These are phyloP conservation scores for Ciborinia camelliae DNA, from an alignment of 2,329 filamentous ascomycete species.

Conservation along the genomic window DNA sequence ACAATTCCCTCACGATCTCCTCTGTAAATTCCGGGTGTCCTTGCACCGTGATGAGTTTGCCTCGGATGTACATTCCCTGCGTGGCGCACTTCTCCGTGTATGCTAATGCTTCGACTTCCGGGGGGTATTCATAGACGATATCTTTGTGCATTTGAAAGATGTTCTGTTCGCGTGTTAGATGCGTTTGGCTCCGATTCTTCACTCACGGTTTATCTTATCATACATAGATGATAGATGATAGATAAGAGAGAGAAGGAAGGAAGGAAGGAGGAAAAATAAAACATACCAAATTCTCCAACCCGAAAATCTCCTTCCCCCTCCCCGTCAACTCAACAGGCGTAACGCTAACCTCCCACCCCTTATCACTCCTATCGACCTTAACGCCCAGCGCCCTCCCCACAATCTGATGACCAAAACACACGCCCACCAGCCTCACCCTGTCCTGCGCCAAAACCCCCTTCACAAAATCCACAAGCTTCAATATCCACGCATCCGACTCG, in stretches of 20 bases:
- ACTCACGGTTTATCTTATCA: no score
- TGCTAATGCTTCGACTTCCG: slow-evolving; percentile 60
- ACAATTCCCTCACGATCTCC: slow-evolving; percentile 66
- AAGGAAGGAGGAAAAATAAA: neutral
- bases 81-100: slow-evolving; percentile 64
- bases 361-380: slow-evolving; percentile 61
- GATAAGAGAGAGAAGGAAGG: no score
- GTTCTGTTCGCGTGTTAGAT: slow-evolving; percentile 43
- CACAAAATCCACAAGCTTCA: slow-evolving; percentile 67
- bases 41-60: slow-evolving; percentile 71
- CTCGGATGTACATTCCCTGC: slow-evolving; percentile 74
- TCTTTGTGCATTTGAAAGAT: slow-evolving; percentile 89
- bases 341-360: slow-evolving; percentile 81
- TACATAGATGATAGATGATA: no score
- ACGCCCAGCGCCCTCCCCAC: slow-evolving; percentile 68
- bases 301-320: slow-evolving; percentile 70
- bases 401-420: slow-evolving; percentile 89
- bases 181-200: no score
- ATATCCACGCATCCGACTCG: slow-evolving; percentile 72
- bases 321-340: slow-evolving; percentile 63
- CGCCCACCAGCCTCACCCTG: slow-evolving; percentile 68
- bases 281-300: slow-evolving; percentile 55
- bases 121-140: slow-evolving; percentile 62
- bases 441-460: slow-evolving; percentile 55
- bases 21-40: slow-evolving; percentile 81